Evolutionary conservation across 306 rosid genomes (phyloP).

Genomic region (Gleditsia sinensis): DNA sequence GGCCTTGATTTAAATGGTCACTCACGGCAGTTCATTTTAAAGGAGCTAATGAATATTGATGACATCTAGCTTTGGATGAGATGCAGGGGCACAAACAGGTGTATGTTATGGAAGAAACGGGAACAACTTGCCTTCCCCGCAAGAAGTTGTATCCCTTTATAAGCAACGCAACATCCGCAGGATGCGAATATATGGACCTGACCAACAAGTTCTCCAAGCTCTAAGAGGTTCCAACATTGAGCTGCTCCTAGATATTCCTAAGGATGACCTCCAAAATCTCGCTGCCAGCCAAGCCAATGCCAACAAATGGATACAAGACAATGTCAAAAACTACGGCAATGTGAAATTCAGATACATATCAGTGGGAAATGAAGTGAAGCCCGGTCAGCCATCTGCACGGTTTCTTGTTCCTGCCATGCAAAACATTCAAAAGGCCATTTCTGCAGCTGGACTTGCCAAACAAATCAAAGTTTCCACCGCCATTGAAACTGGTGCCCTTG

Average conservation of each 20-base stretch:
- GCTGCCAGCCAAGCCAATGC: constrained; percentile 43
- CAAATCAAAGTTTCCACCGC: constrained; percentile 54
- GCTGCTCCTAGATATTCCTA: constrained; percentile 31
- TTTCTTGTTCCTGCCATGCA: constrained; percentile 49
- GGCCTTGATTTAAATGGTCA: too few relatives aligned
- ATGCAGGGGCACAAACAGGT: constrained; percentile 53
- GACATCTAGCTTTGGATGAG: neutral
- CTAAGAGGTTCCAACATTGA: constrained; percentile 54
- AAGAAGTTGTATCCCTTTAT: constrained; percentile 45
- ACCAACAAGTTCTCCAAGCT: constrained; percentile 44
- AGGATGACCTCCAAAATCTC: constrained; percentile 11
- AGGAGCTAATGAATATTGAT: too few relatives aligned
- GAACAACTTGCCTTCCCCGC: constrained; percentile 39
- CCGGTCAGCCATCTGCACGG: constrained; percentile 1
- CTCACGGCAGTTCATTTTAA: too few relatives aligned
- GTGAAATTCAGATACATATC: constrained; percentile 58
- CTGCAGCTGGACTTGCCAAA: constrained; percentile 28
- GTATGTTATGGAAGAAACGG: constrained; percentile 59
- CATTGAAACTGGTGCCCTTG: constrained; percentile 27
- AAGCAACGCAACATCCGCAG: constrained; percentile 39
- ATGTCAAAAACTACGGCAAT: constrained; percentile 29
- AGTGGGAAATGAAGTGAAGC: constrained; percentile 55
- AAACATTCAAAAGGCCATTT: constrained; percentile 47
- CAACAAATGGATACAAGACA: constrained; percentile 49
- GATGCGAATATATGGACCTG: constrained; percentile 48